Percentiles rank a stretch among this genome's conserved stretches.
Conservation (phyloP, 495 filamentous ascomycete genomes). For the Hypoxylon perforatum region DNA sequence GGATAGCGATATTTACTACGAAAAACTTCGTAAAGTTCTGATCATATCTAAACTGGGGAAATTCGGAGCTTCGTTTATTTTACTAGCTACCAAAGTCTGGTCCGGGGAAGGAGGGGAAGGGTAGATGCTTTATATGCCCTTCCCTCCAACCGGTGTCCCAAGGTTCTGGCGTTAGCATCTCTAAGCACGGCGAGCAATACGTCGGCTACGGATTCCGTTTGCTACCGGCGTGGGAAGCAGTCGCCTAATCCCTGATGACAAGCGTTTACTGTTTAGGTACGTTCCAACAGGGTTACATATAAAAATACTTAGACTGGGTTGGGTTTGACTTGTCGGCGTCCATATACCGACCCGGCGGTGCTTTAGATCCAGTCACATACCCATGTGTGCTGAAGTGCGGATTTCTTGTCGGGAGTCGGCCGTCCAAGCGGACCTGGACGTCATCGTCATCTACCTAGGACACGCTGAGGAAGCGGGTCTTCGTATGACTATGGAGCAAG, state of each 20-base stretch:
- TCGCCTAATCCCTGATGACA: neutral
- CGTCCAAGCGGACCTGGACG: neutral
- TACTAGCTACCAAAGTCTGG: too few species aligned
- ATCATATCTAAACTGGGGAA: too few species aligned
- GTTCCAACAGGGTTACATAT: neutral
- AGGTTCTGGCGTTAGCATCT: too few species aligned
- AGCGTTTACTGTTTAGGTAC: neutral
- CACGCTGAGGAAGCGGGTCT: neutral
- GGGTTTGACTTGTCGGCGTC: neutral
- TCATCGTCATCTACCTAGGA: neutral
- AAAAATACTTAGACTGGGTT: neutral
- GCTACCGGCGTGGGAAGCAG: neutral
- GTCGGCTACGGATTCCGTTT: neutral
- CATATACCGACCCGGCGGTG: neutral
- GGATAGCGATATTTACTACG: neutral
- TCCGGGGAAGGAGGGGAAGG: too few species aligned
- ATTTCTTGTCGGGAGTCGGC: neutral
- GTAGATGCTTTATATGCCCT: too few species aligned
- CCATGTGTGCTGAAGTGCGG: neutral
- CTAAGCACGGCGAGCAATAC: too few species aligned
- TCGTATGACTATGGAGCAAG: slow-evolving; percentile 4
- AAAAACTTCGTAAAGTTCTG: too few species aligned
- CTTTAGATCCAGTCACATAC: neutral
- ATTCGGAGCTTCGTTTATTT: too few species aligned
- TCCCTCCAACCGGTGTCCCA: too few species aligned